phyloP scores from a whole-genome alignment of 1,284 basidiomycete genomes.

The Ceraceosorus bombacis region DNA sequence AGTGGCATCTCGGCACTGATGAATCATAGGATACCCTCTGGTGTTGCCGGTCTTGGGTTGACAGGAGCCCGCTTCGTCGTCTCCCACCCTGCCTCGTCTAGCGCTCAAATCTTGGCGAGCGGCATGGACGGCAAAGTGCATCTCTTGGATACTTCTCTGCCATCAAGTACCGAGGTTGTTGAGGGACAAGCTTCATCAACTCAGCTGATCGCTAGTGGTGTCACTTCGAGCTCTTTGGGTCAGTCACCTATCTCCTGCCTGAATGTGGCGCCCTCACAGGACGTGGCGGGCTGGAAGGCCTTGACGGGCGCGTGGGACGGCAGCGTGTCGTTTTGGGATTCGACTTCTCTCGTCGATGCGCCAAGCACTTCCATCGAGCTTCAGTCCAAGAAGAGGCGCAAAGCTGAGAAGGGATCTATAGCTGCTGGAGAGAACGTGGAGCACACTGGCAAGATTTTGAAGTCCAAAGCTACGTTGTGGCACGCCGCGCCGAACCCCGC shows the following conservation, averaged over 20 bases:
- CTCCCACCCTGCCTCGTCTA: slow-evolving; percentile 12
- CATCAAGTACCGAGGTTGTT: background rate
- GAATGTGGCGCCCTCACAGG: too few relatives aligned
- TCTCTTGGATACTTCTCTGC: slow-evolving; percentile 2
- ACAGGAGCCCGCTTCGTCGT: background rate
- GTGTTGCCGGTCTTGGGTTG: background rate
- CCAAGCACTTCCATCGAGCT: background rate
- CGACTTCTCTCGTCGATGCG: background rate
- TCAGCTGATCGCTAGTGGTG: too few relatives aligned
- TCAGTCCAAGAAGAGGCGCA: background rate
- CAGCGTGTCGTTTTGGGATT: slow-evolving; percentile 35
- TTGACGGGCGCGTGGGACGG: slow-evolving; percentile 41
- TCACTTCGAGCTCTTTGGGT: too few relatives aligned
- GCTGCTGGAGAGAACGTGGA: background rate
- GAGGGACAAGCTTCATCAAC: too few relatives aligned
- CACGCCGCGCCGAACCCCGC: background rate
- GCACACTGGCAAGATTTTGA: background rate
- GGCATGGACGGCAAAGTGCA: background rate
- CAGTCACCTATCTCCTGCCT: too few relatives aligned
- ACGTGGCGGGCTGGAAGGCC: slow-evolving; percentile 10
- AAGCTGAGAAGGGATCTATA: background rate
- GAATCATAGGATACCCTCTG: background rate
- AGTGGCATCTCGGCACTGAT: background rate
- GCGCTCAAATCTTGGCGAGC: background rate
- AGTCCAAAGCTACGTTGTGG: background rate